Evolutionary conservation across 192 early-diverging fungal genomes (phyloP), one percentile per base, ranked within the genome.

Genomic region (Geosiphon pyriformis): DNA sequence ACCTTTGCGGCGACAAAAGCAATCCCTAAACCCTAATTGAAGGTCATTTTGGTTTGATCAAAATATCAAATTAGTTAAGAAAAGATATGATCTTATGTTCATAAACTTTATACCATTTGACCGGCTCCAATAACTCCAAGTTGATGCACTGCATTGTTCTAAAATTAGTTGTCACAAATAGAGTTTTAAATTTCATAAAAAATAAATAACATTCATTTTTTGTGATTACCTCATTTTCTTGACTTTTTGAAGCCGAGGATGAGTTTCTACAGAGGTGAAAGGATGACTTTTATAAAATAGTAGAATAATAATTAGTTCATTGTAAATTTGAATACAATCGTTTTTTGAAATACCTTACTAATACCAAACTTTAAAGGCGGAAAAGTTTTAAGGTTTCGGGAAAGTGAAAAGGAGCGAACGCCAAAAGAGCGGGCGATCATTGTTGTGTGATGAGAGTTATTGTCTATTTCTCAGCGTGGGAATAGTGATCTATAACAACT

Each of bases 91-190:
- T 17, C 74, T 78, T 29, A 67, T 0, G 32, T 26, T 11, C 32
- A 17, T 31, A 20, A 50, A 25, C 29, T 75, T 61, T 18, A 78
- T 73, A 77, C 76, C 96, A 98, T 98, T 76, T 98, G 96, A 8
- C 96, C 96, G 18, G 93, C 89, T 49, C 96, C 96, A 59, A 98
- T 82, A 33, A 98, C 89, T 55, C 94, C 93, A 22, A 92, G 71
- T 63, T 80, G 74, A 50, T 80, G 72, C 49, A 76, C 59, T 25
- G 63, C 70, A 64, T 52, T n/a, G 26, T 52, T 25, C 50, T 52
- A 25, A 10, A 25, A 0, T 1, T 52, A 22, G 20, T 22, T 10
- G 11, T 25, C 1, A 7, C 4, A 52, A 52, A 2, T 25, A 52
- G 8, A 25, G 11, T 25, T 10, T 0, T 23, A 52, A 52, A 52